phyloP scores from a whole-genome alignment of 1,284 basidiomycete species.

The Naganishia sp. region DNA sequence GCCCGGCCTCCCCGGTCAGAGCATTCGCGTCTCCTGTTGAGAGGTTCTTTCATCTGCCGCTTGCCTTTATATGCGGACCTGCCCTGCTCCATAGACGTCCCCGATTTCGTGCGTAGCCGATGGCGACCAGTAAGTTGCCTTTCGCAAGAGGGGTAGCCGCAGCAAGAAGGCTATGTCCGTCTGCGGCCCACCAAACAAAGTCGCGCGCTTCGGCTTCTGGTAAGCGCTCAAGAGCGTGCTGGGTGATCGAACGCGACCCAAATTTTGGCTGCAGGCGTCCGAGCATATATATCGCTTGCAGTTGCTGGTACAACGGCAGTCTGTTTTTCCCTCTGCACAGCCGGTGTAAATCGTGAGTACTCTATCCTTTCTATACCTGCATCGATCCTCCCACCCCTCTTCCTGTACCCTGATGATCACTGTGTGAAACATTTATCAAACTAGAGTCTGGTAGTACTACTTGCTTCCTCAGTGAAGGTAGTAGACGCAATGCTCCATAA shows the following conservation, averaged over 20 bases:
- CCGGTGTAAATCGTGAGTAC: constrained; percentile 24
- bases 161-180: constrained; percentile 2
- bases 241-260: neutral
- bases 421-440: constrained; percentile 35
- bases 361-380: neutral
- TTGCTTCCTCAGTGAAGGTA: constrained; percentile 31
- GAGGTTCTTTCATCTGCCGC: neutral
- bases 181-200: neutral
- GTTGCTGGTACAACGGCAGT: neutral
- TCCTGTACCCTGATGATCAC: constrained; percentile 32
- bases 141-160: too few relatives aligned
- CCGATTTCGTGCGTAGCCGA: neutral
- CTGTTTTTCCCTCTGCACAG: neutral
- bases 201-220: neutral
- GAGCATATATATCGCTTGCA: neutral
- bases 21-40: neutral
- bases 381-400: neutral
- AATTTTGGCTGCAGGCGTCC: neutral
- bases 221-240: neutral
- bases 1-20: neutral
- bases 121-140: too few relatives aligned
- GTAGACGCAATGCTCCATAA: constrained; percentile 33
- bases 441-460: constrained; percentile 37
- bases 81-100: neutral
- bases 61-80: neutral